phyloP scores from a whole-genome alignment of 2,329 filamentous ascomycete species.

The Cordyceps tenuipes region DNA sequence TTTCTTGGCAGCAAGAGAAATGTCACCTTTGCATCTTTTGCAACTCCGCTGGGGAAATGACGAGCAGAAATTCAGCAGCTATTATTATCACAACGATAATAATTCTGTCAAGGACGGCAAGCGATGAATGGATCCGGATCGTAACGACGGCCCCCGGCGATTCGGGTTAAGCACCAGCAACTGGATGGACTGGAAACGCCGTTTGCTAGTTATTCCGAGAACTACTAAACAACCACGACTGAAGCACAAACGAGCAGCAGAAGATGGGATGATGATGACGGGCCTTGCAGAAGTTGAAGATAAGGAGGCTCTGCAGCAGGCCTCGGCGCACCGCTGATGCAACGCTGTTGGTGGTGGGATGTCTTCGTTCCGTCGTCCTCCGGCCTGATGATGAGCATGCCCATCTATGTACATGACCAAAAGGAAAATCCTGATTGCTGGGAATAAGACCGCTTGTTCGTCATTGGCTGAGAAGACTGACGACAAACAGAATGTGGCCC shows the following conservation, averaged over 20 bases:
- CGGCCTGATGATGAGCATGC: neutral
- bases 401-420: neutral
- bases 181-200: neutral
- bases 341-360: neutral
- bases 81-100: neutral
- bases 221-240: neutral
- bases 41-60: neutral
- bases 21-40: neutral
- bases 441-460: neutral
- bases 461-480: neutral
- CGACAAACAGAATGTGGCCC: too few relatives aligned
- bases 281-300: neutral
- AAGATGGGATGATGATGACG: constrained; percentile 7
- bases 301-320: too few relatives aligned
- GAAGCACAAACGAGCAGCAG: constrained; percentile 1
- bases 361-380: neutral
- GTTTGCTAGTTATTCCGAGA: too few relatives aligned
- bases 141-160: neutral
- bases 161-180: neutral
- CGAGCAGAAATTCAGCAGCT: neutral
- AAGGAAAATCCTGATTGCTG: neutral
- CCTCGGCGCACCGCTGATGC: neutral
- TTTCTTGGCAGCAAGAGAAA: neutral
- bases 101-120: neutral
- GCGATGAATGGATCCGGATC: neutral